Evolutionary conservation across 352 stramenopile species (phyloP).

Genomic region (Globisporangium radiosum): DNA sequence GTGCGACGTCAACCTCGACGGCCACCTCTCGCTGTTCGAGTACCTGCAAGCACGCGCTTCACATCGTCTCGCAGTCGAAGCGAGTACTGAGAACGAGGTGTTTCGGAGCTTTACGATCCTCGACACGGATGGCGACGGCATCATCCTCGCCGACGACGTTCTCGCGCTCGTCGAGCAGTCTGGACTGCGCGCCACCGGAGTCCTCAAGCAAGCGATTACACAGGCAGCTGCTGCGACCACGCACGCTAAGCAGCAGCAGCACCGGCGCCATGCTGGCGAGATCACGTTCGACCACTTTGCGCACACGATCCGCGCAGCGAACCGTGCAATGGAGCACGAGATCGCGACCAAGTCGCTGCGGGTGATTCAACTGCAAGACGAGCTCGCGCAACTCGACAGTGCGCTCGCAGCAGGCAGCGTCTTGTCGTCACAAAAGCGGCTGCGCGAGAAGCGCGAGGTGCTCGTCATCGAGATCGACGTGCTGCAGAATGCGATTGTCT

Average conservation of each 20-base stretch:
- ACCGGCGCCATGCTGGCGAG: slow-evolving; percentile 26
- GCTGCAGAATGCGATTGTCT: slow-evolving; percentile 34
- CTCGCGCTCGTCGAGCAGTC: slow-evolving; percentile 45
- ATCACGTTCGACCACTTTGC: slow-evolving; percentile 68
- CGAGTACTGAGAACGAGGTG: slow-evolving; percentile 45
- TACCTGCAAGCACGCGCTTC: slow-evolving; percentile 55
- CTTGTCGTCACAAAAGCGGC: slow-evolving; percentile 6
- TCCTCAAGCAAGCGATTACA: slow-evolving; percentile 43
- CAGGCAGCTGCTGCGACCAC: slow-evolving; percentile 41
- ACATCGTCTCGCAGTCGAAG: slow-evolving; percentile 45
- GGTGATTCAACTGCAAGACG: slow-evolving; percentile 29
- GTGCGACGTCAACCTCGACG: slow-evolving; percentile 55
- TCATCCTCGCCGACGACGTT: slow-evolving; percentile 43
- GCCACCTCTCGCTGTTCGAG: slow-evolving; percentile 44
- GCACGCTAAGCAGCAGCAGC: slow-evolving; percentile 7
- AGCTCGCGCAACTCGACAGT: slow-evolving; percentile 17
- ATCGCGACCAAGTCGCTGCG: slow-evolving; percentile 57
- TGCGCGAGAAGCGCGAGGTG: slow-evolving; percentile 15
- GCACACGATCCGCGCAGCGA: slow-evolving; percentile 48
- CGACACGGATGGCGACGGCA: slow-evolving; percentile 50
- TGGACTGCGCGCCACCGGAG: slow-evolving; percentile 25
- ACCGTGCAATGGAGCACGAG: slow-evolving; percentile 51
- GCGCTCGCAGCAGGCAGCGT: not conserved
- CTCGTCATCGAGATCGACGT: slow-evolving; percentile 57
- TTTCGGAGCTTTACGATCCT: slow-evolving; percentile 59